Conservation (phyloP, 495 filamentous ascomycete genomes). For the Cairneyella variabilis region DNA sequence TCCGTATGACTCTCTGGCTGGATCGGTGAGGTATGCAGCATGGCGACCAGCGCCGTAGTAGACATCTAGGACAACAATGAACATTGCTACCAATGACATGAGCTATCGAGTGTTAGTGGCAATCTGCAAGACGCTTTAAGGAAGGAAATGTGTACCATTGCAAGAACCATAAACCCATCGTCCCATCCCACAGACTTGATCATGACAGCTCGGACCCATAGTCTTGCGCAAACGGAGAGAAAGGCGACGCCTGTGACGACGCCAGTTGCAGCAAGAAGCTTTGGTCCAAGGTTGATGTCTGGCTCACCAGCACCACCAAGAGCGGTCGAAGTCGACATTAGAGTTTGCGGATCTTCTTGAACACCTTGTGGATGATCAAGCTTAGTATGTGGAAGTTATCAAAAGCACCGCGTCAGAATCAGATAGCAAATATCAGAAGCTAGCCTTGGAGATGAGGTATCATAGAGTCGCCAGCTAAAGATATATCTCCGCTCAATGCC, state of each 20-base stretch:
- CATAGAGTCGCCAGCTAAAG: no score
- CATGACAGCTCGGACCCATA: constrained; percentile 42
- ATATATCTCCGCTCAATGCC: no score
- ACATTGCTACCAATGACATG: neutral
- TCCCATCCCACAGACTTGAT: constrained; percentile 43
- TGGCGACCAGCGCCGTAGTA: constrained; percentile 40
- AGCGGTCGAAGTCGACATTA: neutral
- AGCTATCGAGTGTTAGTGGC: neutral
- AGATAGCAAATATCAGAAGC: no score
- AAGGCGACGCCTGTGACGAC: constrained; percentile 33
- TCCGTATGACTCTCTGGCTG: neutral
- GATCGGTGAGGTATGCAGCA: constrained; percentile 11
- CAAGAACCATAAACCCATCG: constrained; percentile 37
- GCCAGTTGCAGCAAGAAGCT: constrained; percentile 37
- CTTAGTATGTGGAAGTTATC: no score
- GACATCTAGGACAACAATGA: constrained; percentile 33
- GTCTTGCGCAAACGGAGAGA: constrained; percentile 24
- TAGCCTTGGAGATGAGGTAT: no score
- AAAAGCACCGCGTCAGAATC: no score
- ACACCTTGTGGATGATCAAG: no score
- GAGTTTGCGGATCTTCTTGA: no score
- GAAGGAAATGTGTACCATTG: constrained; percentile 30
- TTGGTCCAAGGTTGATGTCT: constrained; percentile 35
- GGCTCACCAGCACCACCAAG: constrained; percentile 11
- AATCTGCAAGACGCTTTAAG: neutral